Evolutionary conservation across 345 rosid genomes (phyloP), one percentile per base, ranked within the genome.

Genomic region (Excoecaria cochinchinensis): DNA sequence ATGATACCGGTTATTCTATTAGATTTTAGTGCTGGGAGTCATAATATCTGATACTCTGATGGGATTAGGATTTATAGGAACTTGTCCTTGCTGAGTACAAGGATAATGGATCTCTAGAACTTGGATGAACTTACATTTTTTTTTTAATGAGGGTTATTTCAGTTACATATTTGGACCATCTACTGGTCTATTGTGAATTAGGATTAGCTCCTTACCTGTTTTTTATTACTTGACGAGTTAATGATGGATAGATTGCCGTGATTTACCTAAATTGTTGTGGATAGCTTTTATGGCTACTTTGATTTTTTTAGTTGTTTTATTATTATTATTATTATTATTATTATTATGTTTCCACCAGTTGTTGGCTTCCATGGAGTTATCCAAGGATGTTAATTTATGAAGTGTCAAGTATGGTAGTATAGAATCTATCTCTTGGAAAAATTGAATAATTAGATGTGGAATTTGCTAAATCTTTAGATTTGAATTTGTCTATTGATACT

Each of bases 31-130:
- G 59, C 44, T 46, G 25, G 24, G 36, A 50, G 42, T 74, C 24
- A 22, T n/a, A 55, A 64, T 39, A 36, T 40, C 50, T 51, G 70
- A 50, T 63, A 22, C 55, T 48, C 16, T 56, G n/a, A 10, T 42
- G 39, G 56, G 19, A 2, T 15, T 71, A 58, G 66, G 66, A 58
- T 58, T 7, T 39, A n/a, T 60, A 8, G 16, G 31, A 53, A 36
- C 58, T 67, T 47, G 46, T 48, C 24, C 5, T 42, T 66, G 52
- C 36, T 52, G 44, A 50, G 6, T 31, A 69, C 25, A 22, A 44
- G 21, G 58, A 25, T 51, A 69, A 51, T 24, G 67, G 56, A 24
- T 59, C 67, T 72, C 75, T 44, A 72, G 53, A 46, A 59, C 21
- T 24, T 58, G 16, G 74, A 51, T 38, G 39, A 71, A 21, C 38